These are phyloP conservation scores for Hygrocybe punicea DNA, from an alignment of 768 basidiomycete genomes.

Conservation along the genomic window DNA sequence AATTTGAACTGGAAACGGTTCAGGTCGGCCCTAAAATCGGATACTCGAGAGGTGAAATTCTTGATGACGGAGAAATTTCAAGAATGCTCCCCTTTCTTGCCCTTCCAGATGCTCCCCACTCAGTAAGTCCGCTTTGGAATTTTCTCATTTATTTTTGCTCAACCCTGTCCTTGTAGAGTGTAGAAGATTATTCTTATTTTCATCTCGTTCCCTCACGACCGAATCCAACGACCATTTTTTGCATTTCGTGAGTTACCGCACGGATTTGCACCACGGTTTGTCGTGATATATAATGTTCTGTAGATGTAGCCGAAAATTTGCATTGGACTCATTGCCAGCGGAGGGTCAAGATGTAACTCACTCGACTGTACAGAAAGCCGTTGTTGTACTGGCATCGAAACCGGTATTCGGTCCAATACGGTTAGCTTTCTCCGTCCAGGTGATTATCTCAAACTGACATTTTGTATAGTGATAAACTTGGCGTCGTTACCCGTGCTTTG, in stretches of 20 bases:
- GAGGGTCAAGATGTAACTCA: conserved; percentile 86
- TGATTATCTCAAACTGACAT: not conserved
- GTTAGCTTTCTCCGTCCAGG: conserved; percentile 32
- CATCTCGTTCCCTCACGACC: conserved; percentile 75
- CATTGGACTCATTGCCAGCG: conserved; percentile 70
- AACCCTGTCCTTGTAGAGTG: conserved; percentile 44
- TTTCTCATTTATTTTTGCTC: not conserved
- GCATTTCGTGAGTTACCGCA: conserved; percentile 73
- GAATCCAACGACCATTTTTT: conserved; percentile 82
- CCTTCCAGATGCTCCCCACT: conserved; percentile 93
- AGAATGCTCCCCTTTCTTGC: conserved; percentile 93
- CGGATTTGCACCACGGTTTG: too few species aligned
- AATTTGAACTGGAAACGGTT: conserved; percentile 5
- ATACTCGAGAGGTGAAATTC: conserved; percentile 71
- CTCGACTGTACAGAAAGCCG: conserved; percentile 95
- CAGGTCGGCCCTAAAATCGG: conserved; percentile 93
- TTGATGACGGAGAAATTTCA: conserved; percentile 79
- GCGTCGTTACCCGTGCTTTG: conserved; percentile 88
- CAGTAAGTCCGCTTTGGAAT: conserved; percentile 49
- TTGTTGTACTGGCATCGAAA: conserved; percentile 87
- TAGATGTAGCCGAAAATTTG: conserved; percentile 94
- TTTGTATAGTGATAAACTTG: conserved; percentile 72
- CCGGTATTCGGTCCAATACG: conserved; percentile 94
- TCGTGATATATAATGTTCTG: not conserved
- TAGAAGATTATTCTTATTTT: conserved; percentile 98